Percentiles rank a stretch among this genome's conserved stretches.
Evolutionary conservation across 106 monocot species (phyloP).

Genomic region (Alisma plantagoaquatica): DNA sequence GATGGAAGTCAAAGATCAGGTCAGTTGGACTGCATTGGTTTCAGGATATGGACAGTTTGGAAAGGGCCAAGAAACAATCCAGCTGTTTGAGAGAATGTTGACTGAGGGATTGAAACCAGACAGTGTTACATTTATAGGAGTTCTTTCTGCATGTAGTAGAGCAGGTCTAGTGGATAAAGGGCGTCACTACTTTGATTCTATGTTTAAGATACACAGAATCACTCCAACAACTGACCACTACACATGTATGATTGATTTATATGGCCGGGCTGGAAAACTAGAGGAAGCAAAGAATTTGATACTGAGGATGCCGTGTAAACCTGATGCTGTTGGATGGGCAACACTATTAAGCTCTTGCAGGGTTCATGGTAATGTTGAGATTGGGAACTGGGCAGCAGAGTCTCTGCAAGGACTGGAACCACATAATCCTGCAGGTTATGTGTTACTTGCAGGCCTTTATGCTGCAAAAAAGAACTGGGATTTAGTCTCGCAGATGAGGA

Average conservation of each 20-base stretch:
- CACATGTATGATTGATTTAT: conserved; percentile 84
- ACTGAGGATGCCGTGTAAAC: conserved; percentile 44
- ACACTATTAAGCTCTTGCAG: conserved; percentile 70
- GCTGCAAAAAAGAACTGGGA: conserved; percentile 52
- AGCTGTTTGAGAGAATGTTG: conserved; percentile 63
- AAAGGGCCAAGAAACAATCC: conserved; percentile 52
- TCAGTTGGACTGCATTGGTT: conserved; percentile 73
- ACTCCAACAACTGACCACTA: conserved; percentile 54
- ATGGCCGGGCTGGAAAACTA: conserved; percentile 51
- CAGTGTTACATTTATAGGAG: conserved; percentile 57
- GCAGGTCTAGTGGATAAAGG: conserved; percentile 71
- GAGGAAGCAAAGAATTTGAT: conserved; percentile 66
- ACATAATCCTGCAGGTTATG: conserved; percentile 60
- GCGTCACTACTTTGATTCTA: conserved; percentile 37
- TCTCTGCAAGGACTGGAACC: conserved; percentile 53
- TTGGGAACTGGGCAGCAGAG: conserved; percentile 80
- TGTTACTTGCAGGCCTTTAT: conserved; percentile 60
- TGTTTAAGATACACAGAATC: conserved; percentile 39
- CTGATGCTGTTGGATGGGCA: conserved; percentile 70
- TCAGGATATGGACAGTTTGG: conserved; percentile 68
- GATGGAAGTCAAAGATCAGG: conserved; percentile 47
- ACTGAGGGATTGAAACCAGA: conserved; percentile 47
- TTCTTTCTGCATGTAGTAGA: conserved; percentile 81
- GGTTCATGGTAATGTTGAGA: conserved; percentile 51
- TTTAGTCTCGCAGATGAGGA: conserved; percentile 47